Conservation (phyloP, 768 basidiomycete genomes). For the Termitomyces sp. region DNA sequence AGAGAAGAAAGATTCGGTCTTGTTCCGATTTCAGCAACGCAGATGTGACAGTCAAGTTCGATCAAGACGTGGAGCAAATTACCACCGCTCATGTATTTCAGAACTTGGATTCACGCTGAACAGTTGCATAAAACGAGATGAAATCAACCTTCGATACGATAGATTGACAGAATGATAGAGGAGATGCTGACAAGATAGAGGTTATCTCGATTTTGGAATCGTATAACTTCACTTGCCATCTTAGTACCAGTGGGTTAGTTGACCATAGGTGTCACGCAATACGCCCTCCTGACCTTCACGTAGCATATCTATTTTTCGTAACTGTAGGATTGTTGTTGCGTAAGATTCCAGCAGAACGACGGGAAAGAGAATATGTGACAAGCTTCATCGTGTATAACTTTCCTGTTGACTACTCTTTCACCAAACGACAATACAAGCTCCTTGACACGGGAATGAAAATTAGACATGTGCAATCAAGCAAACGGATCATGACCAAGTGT, state of each 20-base stretch:
- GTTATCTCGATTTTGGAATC: conserved; percentile 96
- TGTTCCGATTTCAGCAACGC: conserved; percentile 77
- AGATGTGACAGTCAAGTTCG: conserved; percentile 84
- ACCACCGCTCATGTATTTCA: conserved; percentile 95
- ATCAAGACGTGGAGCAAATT: conserved; percentile 95
- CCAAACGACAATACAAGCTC: conserved; percentile 59
- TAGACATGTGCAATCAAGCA: conserved; percentile 7
- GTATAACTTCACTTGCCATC: conserved; percentile 90
- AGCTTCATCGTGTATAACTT: conserved; percentile 96
- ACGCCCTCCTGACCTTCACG: conserved; percentile 82
- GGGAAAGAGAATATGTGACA: conserved; percentile 35
- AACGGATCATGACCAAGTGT: conserved; percentile 86
- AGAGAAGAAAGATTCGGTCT: conserved; percentile 3
- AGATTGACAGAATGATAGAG: conserved; percentile 22
- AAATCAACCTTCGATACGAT: conserved; percentile 19
- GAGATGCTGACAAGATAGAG: conserved; percentile 81
- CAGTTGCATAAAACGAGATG: conserved; percentile 61
- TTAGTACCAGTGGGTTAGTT: conserved; percentile 70
- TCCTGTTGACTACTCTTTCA: conserved; percentile 74
- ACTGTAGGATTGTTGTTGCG: conserved; percentile 32
- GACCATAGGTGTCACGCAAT: conserved; percentile 65
- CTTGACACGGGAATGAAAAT: conserved; percentile 4
- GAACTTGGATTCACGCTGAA: conserved; percentile 48
- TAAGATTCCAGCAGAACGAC: conserved; percentile 12
- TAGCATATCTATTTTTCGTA: conserved; percentile 89